Base-by-base conservation (phyloP, 2,329 filamentous ascomycete species). In the Phialophora expanda region DNA sequence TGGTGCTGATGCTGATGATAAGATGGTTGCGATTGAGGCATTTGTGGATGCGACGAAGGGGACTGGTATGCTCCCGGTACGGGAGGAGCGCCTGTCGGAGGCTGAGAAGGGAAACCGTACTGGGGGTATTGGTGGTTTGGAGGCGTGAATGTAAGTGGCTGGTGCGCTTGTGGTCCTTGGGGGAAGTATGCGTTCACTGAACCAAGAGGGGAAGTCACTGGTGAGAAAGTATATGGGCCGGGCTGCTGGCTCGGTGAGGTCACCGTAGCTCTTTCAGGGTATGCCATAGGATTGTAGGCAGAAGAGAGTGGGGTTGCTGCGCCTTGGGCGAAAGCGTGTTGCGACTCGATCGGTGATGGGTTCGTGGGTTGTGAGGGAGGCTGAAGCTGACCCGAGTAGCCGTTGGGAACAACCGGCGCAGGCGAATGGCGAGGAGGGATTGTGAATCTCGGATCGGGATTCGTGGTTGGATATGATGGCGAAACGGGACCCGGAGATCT, bases 231-330 rank as follows among this genome's bases (percentile, higher is more conserved):
- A 32, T 65, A 69, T 38, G 66, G 59, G 51, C 41, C 22, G 12
- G 50, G 46, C 24, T 68, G 57, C 48, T 70, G 65, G n/a, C 32
- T 61, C 2, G 69, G 66, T n/a, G 66, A 65, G 14, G 66, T 64
- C n/a, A 66, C 54, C 3, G 64, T 62, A 22, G 12, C 12, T 32
- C 70, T 54, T 28, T 71, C 68, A 14, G 81, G 79, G 65, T 83
- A 83, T 56, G 80, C 79, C 81, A 82, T 82, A n/a, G 81, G 81
- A 69, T 83, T 82, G 71, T 83, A 83, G 56, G 77, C 78, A 61
- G 81, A 78, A 1, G 78, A 77, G 1, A 80, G 69, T 3, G 78
- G 77, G 11, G 78, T 75, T 20, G 78, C 76, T 17, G 78, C 79
- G 24, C 77, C 79, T 73, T 81, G 72, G 20, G 71, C 61, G 58